Conservation (phyloP, 164 flowering plant genomes). For the Litsea cubeba region DNA sequence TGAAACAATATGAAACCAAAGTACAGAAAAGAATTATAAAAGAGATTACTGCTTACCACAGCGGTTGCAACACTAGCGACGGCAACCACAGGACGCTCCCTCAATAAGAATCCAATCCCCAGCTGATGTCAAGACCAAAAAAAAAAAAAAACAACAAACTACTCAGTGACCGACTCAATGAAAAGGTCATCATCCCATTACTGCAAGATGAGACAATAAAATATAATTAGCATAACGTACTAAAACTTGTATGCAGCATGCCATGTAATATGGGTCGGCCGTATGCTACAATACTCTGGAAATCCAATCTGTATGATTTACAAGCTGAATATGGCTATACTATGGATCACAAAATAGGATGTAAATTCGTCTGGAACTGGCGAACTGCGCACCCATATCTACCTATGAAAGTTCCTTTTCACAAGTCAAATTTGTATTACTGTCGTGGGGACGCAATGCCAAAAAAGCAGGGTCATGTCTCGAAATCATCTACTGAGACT, state of each 20-base stretch:
- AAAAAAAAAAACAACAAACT: neutral
- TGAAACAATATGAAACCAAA: neutral
- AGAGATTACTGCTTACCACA: constrained; percentile 40
- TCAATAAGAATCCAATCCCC: constrained; percentile 64
- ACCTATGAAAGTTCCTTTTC: too few species aligned
- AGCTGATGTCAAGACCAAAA: constrained; percentile 33
- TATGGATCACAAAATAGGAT: too few species aligned
- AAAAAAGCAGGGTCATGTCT: too few species aligned
- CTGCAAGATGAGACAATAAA: neutral
- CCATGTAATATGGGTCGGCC: neutral
- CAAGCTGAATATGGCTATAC: too few species aligned
- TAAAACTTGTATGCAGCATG: neutral
- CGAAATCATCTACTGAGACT: too few species aligned
- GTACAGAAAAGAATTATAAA: neutral
- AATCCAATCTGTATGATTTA: too few species aligned
- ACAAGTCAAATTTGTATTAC: too few species aligned
- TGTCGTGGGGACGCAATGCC: too few species aligned
- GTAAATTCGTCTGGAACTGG: too few species aligned
- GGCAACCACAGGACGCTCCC: constrained; percentile 71
- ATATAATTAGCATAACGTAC: neutral
- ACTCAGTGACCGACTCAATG: neutral
- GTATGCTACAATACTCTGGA: too few species aligned
- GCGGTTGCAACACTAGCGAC: constrained; percentile 76
- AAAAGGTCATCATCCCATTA: neutral
- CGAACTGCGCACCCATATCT: too few species aligned